phyloP scores from a whole-genome alignment of 495 filamentous ascomycete species.

The Neohortaea acidophila region DNA sequence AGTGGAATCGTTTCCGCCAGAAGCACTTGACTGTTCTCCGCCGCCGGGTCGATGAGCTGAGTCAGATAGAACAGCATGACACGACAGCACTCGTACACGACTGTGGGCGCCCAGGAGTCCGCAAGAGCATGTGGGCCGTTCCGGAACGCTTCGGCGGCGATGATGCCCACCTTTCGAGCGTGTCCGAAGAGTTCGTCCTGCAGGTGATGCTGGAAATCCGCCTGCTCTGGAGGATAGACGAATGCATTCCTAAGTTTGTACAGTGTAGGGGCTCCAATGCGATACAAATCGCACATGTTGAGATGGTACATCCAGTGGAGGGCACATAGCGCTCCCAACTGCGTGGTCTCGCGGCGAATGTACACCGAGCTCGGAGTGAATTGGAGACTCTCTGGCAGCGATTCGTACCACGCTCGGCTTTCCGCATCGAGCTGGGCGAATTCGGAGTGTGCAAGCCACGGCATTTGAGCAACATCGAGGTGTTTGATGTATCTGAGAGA shows the following conservation, averaged over 20 bases:
- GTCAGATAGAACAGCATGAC: conserved; percentile 1
- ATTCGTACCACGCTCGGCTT: not conserved
- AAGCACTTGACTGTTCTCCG: not conserved
- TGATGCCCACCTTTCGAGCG: not conserved
- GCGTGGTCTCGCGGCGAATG: not conserved
- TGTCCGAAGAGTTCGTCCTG: not conserved
- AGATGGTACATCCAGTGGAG: not conserved
- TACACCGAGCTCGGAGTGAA: not conserved
- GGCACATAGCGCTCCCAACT: not conserved
- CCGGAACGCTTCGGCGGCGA: not conserved
- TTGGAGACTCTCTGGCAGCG: not conserved
- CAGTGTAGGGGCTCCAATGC: not conserved
- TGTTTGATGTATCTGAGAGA: conserved; percentile 3
- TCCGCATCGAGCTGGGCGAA: not conserved
- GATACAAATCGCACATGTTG: conserved; percentile 2
- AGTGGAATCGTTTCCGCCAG: not conserved
- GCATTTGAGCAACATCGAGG: not conserved
- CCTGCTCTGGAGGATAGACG: not conserved
- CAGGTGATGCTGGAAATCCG: not conserved
- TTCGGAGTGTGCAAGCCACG: conserved; percentile 1
- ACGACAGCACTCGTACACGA: conserved; percentile 1
- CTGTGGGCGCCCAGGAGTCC: not conserved
- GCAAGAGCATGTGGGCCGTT: not conserved
- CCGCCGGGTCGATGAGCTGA: not conserved
- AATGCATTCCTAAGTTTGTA: conserved; percentile 1